These are phyloP conservation scores for Bacterosira constricta DNA, from an alignment of 108 stramenopile genomes.

Conservation along the genomic window DNA sequence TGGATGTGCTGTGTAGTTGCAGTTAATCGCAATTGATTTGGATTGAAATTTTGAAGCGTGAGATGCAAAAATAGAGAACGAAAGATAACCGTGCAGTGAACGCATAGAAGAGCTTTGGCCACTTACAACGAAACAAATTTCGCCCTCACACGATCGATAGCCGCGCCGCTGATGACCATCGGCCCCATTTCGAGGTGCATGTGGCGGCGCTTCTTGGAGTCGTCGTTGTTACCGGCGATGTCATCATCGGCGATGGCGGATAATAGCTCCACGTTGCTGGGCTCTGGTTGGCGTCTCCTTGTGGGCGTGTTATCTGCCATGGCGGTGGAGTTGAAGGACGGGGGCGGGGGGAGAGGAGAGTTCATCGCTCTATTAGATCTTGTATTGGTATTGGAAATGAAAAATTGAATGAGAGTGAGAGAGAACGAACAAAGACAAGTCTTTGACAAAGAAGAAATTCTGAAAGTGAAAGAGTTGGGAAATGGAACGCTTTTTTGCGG, in stretches of 20 bases:
- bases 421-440: no score
- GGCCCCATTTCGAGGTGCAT: slow-evolving; percentile 42
- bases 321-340: not conserved
- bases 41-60: not conserved
- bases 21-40: not conserved
- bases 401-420: no score
- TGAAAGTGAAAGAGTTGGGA: no score
- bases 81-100: no score
- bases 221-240: slow-evolving; percentile 9
- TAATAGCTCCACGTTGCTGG: not conserved
- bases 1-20: slow-evolving; percentile 32
- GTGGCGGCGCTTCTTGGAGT: slow-evolving; percentile 24
- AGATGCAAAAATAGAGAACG: not conserved
- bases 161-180: slow-evolving; percentile 39
- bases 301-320: not conserved
- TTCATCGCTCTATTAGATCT: no score
- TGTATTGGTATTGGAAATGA: no score
- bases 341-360: no score
- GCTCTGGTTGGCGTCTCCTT: not conserved
- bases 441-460: no score
- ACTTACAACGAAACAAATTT: slow-evolving; percentile 39
- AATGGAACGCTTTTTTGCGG: no score
- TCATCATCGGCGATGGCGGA: not conserved
- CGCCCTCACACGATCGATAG: slow-evolving; percentile 44
- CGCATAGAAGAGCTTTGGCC: not conserved